Percentiles rank a stretch among this genome's conserved stretches.
These are phyloP conservation scores for Xylaria hypoxylon DNA, from an alignment of 2,329 filamentous ascomycete species.

Conservation along the genomic window DNA sequence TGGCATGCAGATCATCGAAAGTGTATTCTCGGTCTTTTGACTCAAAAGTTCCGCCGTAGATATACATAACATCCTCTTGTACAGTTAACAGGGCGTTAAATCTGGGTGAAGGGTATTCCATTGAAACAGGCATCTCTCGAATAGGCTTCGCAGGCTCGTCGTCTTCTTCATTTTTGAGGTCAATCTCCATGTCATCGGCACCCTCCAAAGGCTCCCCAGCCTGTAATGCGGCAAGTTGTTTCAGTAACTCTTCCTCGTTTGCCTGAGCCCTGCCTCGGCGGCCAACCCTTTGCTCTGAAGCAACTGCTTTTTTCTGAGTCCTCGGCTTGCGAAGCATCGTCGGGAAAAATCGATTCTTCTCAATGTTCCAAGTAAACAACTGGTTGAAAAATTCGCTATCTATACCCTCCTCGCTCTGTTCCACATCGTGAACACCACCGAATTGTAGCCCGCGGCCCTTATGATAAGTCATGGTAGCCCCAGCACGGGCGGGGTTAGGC, in stretches of 20 bases:
- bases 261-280: slow-evolving; percentile 83
- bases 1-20: slow-evolving; percentile 92
- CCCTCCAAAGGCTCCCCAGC: slow-evolving; percentile 74
- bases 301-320: slow-evolving; percentile 71
- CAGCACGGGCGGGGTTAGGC: slow-evolving; percentile 84
- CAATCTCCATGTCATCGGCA: slow-evolving; percentile 57
- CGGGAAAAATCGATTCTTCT: slow-evolving; percentile 94
- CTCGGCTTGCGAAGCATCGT: slow-evolving; percentile 81
- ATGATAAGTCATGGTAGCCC: slow-evolving; percentile 93
- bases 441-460: slow-evolving; percentile 93
- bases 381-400: slow-evolving; percentile 98
- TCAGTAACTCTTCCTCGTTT: slow-evolving; percentile 89
- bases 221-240: slow-evolving; percentile 87
- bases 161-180: slow-evolving; percentile 62
- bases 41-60: slow-evolving; percentile 95
- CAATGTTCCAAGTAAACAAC: slow-evolving; percentile 92
- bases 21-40: slow-evolving; percentile 95
- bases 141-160: slow-evolving; percentile 68
- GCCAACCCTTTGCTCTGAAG: slow-evolving; percentile 66
- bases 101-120: slow-evolving; percentile 87
- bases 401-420: slow-evolving; percentile 92
- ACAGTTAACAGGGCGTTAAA: slow-evolving; percentile 94
- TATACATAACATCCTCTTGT: slow-evolving; percentile 91
- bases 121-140: slow-evolving; percentile 73
- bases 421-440: slow-evolving; percentile 93